These are phyloP conservation scores for Fusarium floridanum DNA, from an alignment of 2,329 filamentous ascomycete genomes.

Conservation along the genomic window DNA sequence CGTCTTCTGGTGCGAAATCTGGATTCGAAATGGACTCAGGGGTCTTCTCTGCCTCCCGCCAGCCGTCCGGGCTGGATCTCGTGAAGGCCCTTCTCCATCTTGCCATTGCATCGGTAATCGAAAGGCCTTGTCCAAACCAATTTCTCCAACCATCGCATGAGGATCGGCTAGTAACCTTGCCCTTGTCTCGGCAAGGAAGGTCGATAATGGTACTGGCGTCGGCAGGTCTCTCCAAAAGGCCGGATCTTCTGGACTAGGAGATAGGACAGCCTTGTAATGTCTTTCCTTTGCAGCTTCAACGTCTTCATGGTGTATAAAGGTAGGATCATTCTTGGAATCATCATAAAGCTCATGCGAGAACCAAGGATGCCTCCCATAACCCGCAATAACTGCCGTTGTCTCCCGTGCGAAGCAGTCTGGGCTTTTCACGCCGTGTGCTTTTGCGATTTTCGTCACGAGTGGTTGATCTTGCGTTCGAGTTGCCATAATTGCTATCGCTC, in stretches of 20 bases:
- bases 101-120: conserved; percentile 73
- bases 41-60: conserved; percentile 77
- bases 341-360: conserved; percentile 43
- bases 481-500: conserved; percentile 37
- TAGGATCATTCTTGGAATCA: conserved; percentile 7
- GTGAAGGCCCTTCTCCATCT: conserved; percentile 40
- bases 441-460: conserved; percentile 15
- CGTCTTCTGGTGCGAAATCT: conserved; percentile 72
- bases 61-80: conserved; percentile 62
- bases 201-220: conserved; percentile 67
- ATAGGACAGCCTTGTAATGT: conserved; percentile 37
- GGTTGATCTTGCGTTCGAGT: conserved; percentile 43
- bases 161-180: conserved; percentile 67
- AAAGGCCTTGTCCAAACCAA: conserved; percentile 80
- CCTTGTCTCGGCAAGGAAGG: conserved; percentile 68
- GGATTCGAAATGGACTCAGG: conserved; percentile 74
- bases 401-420: conserved; percentile 2
- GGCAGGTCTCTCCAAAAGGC: conserved; percentile 59
- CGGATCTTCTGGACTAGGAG: conserved; percentile 29
- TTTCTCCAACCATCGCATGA: conserved; percentile 76
- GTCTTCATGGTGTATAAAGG: not conserved
- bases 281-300: conserved; percentile 20
- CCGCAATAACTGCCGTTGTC: conserved; percentile 26
- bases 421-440: conserved; percentile 8
- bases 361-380: conserved; percentile 44